Evolutionary conservation across 306 rosid species (phyloP).

Genomic region (Fragaria iinumae): DNA sequence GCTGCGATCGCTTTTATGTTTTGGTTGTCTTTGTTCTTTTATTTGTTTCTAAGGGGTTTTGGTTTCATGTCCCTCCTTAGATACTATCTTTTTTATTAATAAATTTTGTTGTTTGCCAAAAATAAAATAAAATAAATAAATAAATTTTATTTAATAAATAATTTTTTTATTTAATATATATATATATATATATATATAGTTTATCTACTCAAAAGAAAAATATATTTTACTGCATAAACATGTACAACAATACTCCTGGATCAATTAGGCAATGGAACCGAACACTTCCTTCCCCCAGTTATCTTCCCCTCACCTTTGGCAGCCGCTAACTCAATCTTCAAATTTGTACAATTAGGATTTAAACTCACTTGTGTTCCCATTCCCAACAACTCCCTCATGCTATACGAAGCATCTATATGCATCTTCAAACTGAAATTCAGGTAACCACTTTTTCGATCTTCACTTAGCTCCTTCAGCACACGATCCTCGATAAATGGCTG

Average conservation of each 20-base stretch:
- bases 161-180: too few species aligned
- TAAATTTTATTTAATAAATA: too few species aligned
- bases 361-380: slow-evolving; percentile 31
- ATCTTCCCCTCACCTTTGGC: slow-evolving; percentile 22
- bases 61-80: too few species aligned
- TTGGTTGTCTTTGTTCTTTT: too few species aligned
- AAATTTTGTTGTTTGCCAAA: too few species aligned
- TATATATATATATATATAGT: too few species aligned
- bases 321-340: slow-evolving; percentile 22
- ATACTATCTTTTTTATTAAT: too few species aligned
- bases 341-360: slow-evolving; percentile 25
- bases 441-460: slow-evolving; percentile 35
- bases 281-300: slow-evolving; percentile 24
- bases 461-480: slow-evolving; percentile 41
- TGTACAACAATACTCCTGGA: background rate
- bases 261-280: slow-evolving; percentile 30
- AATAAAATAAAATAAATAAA: too few species aligned
- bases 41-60: too few species aligned
- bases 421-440: slow-evolving; percentile 48
- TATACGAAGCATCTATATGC: slow-evolving; percentile 31
- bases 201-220: too few species aligned
- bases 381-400: slow-evolving; percentile 25
- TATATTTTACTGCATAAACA: background rate
- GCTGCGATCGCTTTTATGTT: too few species aligned
- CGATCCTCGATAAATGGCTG: slow-evolving; percentile 25